Evolutionary conservation across 2,329 filamentous ascomycete species (phyloP).

Genomic region (Aspergillus fructus): DNA sequence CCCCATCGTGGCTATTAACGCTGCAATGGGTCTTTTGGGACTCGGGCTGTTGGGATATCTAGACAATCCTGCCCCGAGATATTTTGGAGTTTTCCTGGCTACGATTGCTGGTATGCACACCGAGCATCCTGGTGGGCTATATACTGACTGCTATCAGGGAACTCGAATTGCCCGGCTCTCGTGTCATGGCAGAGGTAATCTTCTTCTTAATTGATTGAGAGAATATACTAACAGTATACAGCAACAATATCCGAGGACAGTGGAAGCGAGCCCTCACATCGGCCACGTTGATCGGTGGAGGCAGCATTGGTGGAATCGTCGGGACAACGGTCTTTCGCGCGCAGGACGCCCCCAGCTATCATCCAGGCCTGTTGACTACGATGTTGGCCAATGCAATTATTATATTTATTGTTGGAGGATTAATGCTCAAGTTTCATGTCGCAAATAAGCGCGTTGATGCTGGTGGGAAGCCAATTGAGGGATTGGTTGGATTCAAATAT

Average conservation of each 20-base stretch:
- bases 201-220: background rate
- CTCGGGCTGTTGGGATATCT: conserved; percentile 69
- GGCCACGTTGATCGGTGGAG: conserved; percentile 61
- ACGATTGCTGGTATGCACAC: conserved; percentile 67
- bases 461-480: conserved; percentile 12
- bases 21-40: conserved; percentile 63
- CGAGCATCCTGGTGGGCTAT: background rate
- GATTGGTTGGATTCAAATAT: conserved; percentile 8
- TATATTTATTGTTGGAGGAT: conserved; percentile 5
- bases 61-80: conserved; percentile 55
- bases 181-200: conserved; percentile 68
- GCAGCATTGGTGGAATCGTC: conserved; percentile 19
- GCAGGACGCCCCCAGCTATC: conserved; percentile 19
- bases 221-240: background rate
- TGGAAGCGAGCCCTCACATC: conserved; percentile 81
- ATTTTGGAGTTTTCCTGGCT: conserved; percentile 71
- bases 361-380: conserved; percentile 10
- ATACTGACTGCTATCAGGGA: background rate
- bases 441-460: conserved; percentile 9
- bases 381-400: conserved; percentile 16
- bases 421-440: conserved; percentile 4
- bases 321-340: conserved; percentile 15
- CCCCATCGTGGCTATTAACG: conserved; percentile 64
- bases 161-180: conserved; percentile 51
- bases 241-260: conserved; percentile 78